Evolutionary conservation across 2,329 filamentous ascomycete species (phyloP), one percentile per base, ranked within the genome.

Genomic region (Biscogniauxia marginata): DNA sequence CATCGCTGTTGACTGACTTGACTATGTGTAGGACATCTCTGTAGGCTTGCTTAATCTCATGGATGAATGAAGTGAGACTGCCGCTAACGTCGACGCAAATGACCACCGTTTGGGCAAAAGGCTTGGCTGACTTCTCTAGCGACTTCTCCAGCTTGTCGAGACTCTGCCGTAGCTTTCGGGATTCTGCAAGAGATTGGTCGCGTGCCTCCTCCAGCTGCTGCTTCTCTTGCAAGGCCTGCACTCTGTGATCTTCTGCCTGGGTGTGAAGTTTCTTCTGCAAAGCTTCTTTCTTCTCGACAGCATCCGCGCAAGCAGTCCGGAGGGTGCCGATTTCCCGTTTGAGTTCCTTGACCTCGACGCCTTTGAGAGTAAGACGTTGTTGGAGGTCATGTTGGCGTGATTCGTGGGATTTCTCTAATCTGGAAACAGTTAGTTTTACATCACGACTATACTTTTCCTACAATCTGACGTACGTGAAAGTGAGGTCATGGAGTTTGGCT

Each of bases 61-160:
- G 21, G 11, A 55, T 9, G 22, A 51, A 13, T n/a, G n/a, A 1
- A 11, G 9, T 18, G 46, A 43, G 4, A 18, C 57, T 60, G 18
- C 52, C 52, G 23, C 57, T 60, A 44, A 57, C 19, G 23, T 60
- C 57, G 11, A 60, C 44, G 24, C 54, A 30, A 20, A 60, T 60
- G 25, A 60, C 30, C 3, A 60, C 23, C 7, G 34, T 45, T 46
- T 57, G 57, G 21, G 46, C 3, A 24, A 57, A 60, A n/a, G 54
- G 54, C 22, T 55, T 51, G 22, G n/a, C 49, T n/a, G 52, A 48
- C 13, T 19, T 50, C 23, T 55, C 34, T 9, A 59, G 43, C 25
- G 52, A 48, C 13, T 19, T 50, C 23, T 55, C 34, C 13, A 59
- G 43, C 25, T 56, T 45, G 4, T 59, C 20, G 22, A 56, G 24